Percentiles rank a stretch among this genome's conserved stretches.
Conservation (phyloP, 1,284 basidiomycete genomes). For the Stygiomarasmius scandens region DNA sequence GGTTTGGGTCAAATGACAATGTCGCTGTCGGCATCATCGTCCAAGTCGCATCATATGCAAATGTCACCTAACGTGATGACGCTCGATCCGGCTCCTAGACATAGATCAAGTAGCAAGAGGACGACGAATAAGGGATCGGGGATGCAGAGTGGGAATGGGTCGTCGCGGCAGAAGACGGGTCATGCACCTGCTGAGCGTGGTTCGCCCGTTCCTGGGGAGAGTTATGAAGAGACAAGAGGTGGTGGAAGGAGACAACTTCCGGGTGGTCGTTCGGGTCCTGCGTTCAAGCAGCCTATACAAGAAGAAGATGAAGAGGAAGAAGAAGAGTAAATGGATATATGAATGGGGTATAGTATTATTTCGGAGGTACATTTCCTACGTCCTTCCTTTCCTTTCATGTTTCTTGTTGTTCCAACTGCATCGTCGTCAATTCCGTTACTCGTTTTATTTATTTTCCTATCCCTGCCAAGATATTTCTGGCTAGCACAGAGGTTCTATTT, state of each 20-base stretch:
- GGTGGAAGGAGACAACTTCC: slow-evolving; percentile 71
- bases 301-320: slow-evolving; percentile 80
- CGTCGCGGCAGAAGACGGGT: slow-evolving; percentile 41
- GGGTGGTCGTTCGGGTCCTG: slow-evolving; percentile 57
- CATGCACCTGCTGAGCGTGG: slow-evolving; percentile 60
- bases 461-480: background rate
- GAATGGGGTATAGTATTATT: background rate
- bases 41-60: background rate
- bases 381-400: background rate
- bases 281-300: slow-evolving; percentile 68
- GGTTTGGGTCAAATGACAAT: slow-evolving; percentile 71
- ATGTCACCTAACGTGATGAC: slow-evolving; percentile 31
- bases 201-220: slow-evolving; percentile 58
- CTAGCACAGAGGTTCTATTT: background rate
- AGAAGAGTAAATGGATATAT: slow-evolving; percentile 40
- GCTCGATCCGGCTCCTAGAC: slow-evolving; percentile 45
- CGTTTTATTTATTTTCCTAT: background rate
- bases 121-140: slow-evolving; percentile 27
- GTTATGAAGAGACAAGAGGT: slow-evolving; percentile 55
- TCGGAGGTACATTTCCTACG: background rate
- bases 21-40: slow-evolving; percentile 20
- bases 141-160: slow-evolving; percentile 24
- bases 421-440: background rate
- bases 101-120: slow-evolving; percentile 22
- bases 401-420: background rate